A percentile compares a stretch with the other conserved stretches of the same genome.
phyloP scores from a whole-genome alignment of 805 yeast species.

The Candida silvicultrix region DNA sequence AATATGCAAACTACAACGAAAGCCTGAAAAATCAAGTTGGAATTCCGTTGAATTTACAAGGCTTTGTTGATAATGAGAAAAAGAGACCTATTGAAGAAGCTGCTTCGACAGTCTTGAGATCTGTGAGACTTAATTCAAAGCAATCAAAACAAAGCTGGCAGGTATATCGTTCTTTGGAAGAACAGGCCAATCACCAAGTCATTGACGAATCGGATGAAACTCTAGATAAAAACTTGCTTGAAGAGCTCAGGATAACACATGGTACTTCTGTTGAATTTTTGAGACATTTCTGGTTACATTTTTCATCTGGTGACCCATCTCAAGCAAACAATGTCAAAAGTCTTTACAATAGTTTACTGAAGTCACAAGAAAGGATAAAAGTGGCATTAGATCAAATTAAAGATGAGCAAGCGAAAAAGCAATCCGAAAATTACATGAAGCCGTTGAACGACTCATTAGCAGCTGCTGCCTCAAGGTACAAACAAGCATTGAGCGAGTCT shows the following conservation, averaged over 20 bases:
- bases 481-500: conserved; percentile 24
- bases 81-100: conserved; percentile 34
- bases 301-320: conserved; percentile 40
- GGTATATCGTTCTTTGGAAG: conserved; percentile 19
- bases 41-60: conserved; percentile 22
- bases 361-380: conserved; percentile 39
- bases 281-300: conserved; percentile 68
- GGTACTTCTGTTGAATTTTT: conserved; percentile 71
- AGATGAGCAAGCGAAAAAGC: conserved; percentile 21
- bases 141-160: conserved; percentile 45
- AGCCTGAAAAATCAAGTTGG: conserved; percentile 13
- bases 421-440: conserved; percentile 28
- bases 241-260: conserved; percentile 54
- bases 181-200: conserved; percentile 18
- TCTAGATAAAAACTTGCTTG: conserved; percentile 33
- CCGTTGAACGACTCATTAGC: conserved; percentile 40
- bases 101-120: conserved; percentile 35
- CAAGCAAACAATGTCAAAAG: conserved; percentile 38
- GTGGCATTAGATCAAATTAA: conserved; percentile 26
- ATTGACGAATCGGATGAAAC: conserved; percentile 25
- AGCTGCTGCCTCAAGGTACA: conserved; percentile 41
- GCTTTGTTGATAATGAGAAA: conserved; percentile 19
- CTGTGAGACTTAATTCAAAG: conserved; percentile 48
- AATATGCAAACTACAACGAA: conserved; percentile 16
- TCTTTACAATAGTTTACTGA: conserved; percentile 41